These are phyloP conservation scores for Tricholomella constricta DNA, from an alignment of 768 basidiomycete genomes.

Conservation along the genomic window DNA sequence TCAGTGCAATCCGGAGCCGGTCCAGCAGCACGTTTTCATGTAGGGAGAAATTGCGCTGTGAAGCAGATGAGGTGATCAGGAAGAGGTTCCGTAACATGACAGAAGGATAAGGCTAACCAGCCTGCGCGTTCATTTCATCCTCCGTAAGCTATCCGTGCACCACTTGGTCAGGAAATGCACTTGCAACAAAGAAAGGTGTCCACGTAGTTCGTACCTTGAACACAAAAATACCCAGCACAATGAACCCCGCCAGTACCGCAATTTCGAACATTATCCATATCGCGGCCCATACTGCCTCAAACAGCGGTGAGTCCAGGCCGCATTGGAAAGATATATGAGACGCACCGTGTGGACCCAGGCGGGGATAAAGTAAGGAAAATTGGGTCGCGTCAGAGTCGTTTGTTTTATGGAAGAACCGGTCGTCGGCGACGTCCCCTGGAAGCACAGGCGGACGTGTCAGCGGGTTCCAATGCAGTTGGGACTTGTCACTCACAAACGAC, in stretches of 20 bases:
- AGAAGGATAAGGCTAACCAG: constrained; percentile 49
- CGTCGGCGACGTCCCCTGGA: constrained; percentile 91
- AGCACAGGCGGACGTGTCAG: not conserved
- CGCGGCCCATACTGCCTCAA: constrained; percentile 81
- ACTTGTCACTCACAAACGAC: constrained; percentile 68
- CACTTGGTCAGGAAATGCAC: not conserved
- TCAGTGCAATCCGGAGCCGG: not conserved
- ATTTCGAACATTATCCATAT: constrained; percentile 85
- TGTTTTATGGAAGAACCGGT: constrained; percentile 91
- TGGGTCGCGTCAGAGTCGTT: constrained; percentile 95
- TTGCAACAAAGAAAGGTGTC: constrained; percentile 3
- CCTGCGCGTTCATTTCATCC: constrained; percentile 69
- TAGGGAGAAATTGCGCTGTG: constrained; percentile 64
- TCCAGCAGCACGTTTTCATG: constrained; percentile 33
- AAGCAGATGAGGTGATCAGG: constrained; percentile 12
- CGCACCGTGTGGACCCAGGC: constrained; percentile 71
- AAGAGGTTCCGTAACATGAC: not conserved
- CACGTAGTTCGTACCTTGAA: constrained; percentile 74
- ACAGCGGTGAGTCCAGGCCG: no score
- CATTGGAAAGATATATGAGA: not conserved
- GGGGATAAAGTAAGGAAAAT: constrained; percentile 74
- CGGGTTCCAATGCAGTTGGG: not conserved
- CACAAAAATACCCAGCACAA: constrained; percentile 76
- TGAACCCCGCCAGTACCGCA: constrained; percentile 72
- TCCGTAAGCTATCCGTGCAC: constrained; percentile 42